Conservation (phyloP, 1,284 basidiomycete species). For the Filobasidium uniguttulatum region DNA sequence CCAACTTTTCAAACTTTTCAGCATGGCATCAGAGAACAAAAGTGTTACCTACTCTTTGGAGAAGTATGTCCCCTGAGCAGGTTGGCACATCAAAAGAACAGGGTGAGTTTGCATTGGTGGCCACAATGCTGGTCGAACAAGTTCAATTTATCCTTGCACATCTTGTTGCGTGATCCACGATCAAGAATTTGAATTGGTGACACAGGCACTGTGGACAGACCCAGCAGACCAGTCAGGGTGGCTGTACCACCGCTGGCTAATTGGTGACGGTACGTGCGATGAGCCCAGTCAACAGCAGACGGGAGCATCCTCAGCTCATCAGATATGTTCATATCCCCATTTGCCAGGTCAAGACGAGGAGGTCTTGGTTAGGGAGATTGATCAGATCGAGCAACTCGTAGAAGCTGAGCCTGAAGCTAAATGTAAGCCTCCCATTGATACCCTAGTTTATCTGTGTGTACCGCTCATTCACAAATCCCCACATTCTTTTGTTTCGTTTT, state of each 20-base stretch:
- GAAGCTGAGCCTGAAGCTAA: conserved; percentile 85
- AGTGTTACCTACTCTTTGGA: conserved; percentile 58
- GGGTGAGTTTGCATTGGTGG: too few relatives aligned
- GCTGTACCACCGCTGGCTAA: conserved; percentile 95
- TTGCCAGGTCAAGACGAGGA: conserved; percentile 44
- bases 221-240: conserved; percentile 92
- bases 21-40: conserved; percentile 98
- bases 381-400: conserved; percentile 67
- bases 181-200: conserved; percentile 77
- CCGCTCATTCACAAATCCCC: background rate
- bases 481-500: too few relatives aligned
- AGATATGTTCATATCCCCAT: background rate
- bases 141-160: too few relatives aligned
- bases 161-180: too few relatives aligned
- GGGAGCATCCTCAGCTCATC: too few relatives aligned
- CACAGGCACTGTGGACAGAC: conserved; percentile 92
- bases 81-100: too few relatives aligned
- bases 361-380: conserved; percentile 63
- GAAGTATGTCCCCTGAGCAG: too few relatives aligned
- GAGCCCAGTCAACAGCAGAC: background rate
- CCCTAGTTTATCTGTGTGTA: background rate
- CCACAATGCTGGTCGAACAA: too few relatives aligned
- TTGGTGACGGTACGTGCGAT: conserved; percentile 50
- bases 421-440: conserved; percentile 45
- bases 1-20: conserved; percentile 94